These are phyloP conservation scores for Pseudogymnoascus sp. DNA, from an alignment of 2,329 filamentous ascomycete genomes.

Conservation along the genomic window DNA sequence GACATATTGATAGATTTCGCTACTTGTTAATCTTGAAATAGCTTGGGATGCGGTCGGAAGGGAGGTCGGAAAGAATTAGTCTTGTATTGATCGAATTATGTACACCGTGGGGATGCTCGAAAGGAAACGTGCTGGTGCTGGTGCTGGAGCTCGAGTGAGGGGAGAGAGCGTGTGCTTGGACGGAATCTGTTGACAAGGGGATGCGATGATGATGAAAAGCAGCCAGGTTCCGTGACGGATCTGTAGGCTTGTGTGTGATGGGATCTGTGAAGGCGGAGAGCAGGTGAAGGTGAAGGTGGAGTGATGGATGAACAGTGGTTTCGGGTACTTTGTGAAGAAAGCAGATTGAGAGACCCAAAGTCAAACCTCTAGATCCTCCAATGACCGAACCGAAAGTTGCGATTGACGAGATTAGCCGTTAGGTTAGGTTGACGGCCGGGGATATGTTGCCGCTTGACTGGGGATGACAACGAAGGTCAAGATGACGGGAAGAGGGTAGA, in stretches of 20 bases:
- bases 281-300: slow-evolving; percentile 27
- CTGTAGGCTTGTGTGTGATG: slow-evolving; percentile 12
- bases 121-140: slow-evolving; percentile 87
- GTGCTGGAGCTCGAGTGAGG: slow-evolving; percentile 25
- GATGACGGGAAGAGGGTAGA: neutral
- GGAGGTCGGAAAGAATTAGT: slow-evolving; percentile 39
- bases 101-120: slow-evolving; percentile 80
- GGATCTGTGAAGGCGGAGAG: slow-evolving; percentile 22
- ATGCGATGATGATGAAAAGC: slow-evolving; percentile 6
- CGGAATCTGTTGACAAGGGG: slow-evolving; percentile 26
- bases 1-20: slow-evolving; percentile 54
- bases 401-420: neutral
- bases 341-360: slow-evolving; percentile 30
- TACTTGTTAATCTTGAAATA: slow-evolving; percentile 29
- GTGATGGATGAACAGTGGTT: slow-evolving; percentile 28
- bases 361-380: slow-evolving; percentile 30
- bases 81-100: slow-evolving; percentile 56
- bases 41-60: slow-evolving; percentile 33
- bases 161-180: slow-evolving; percentile 29
- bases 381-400: slow-evolving; percentile 12
- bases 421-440: neutral
- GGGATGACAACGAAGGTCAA: neutral
- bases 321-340: slow-evolving; percentile 24
- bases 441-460: neutral
- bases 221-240: slow-evolving; percentile 12